Evolutionary conservation across 2,329 filamentous ascomycete genomes (phyloP), one percentile per base, ranked within the genome.

Genomic region (Epichloe sibirici): DNA sequence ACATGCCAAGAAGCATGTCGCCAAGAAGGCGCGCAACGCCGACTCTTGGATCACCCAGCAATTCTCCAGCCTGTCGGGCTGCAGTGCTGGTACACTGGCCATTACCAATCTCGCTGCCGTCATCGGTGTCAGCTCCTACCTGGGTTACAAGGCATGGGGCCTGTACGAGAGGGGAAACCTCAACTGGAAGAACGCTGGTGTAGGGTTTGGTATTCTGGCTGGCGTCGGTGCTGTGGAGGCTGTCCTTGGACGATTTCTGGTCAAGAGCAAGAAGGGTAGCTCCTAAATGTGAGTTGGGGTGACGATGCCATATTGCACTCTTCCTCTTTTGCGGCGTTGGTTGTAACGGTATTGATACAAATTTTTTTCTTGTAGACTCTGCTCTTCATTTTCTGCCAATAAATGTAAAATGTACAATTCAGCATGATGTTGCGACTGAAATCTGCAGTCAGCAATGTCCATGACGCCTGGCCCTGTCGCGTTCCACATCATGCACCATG

Each of bases 111-210:
- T 78, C 5, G 68, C 71, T 8, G 73, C 70, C 15, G 70, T 81
- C 39, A 68, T 79, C n/a, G 76, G 76, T 8, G 58, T 80, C 38
- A 71, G 76, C 61, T 70, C 72, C 3, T 77, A 72, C 65, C 64
- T 81, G 12, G 76, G 77, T 40, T 78, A 75, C 68, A 75, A 73
- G 66, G 78, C 74, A 21, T 79, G 76, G 72, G 73, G 72, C 6
- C 66, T 81, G 57, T 78, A 79, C 59, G 74, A 80, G 63, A 69
- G 69, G 51, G 75, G 75, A 45, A 68, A 69, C 45, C 64, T 81
- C 49, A 68, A 68, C 58, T 77, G 74, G 73, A 71, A 74, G 67
- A 69, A 66, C 53, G 66, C 74, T 15, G 74, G 76, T 17, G 53
- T 78, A 0, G 78, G 78, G 4, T 65, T 75, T 11, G 76, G 76